Conservation (phyloP, 495 filamentous ascomycete species). For the Trichoderma parareesei region DNA sequence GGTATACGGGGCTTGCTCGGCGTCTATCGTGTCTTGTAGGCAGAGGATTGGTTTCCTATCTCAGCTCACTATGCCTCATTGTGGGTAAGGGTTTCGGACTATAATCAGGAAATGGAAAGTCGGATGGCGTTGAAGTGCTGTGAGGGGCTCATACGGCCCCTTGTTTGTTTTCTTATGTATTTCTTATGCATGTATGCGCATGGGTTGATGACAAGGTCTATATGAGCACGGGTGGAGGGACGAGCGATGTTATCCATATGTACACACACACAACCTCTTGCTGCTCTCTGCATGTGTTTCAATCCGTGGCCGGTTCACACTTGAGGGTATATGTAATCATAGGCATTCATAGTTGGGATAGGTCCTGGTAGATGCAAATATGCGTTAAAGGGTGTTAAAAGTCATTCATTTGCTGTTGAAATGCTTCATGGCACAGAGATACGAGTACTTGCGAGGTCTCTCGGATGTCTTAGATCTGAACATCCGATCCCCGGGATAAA, state of each 20-base stretch:
- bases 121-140: neutral
- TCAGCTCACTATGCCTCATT: neutral
- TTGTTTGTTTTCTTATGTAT: neutral
- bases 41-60: neutral
- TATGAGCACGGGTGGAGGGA: neutral
- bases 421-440: too few relatives aligned
- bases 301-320: neutral
- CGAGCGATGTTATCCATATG: neutral
- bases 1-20: neutral
- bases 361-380: neutral
- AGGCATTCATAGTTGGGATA: neutral
- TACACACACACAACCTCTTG: neutral
- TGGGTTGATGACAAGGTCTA: neutral
- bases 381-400: neutral
- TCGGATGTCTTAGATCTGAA: neutral
- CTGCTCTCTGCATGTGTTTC: neutral
- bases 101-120: neutral
- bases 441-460: neutral
- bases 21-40: neutral
- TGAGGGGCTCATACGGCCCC: neutral
- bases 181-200: too few relatives aligned
- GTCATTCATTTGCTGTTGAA: too few relatives aligned
- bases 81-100: constrained; percentile 2
- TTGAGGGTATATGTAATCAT: neutral
- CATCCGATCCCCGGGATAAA: neutral